These are phyloP conservation scores for Escallonia herrerae DNA, from an alignment of 129 eudicot species.

Conservation along the genomic window DNA sequence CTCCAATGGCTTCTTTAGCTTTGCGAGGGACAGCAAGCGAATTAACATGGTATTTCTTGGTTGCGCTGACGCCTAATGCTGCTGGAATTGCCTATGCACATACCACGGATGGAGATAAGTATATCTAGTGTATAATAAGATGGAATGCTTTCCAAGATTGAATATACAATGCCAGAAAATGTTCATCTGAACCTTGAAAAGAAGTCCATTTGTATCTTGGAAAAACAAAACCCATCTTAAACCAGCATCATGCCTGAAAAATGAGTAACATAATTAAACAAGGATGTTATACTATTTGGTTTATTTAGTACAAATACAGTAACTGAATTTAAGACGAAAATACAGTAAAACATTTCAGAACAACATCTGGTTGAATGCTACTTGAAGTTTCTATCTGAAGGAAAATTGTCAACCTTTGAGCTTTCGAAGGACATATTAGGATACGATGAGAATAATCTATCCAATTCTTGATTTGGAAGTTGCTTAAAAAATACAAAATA, in stretches of 20 bases:
- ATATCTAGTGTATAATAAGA: background rate
- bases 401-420: no score
- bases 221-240: slow-evolving; percentile 90
- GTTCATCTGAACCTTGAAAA: slow-evolving; percentile 64
- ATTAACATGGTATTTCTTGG: slow-evolving; percentile 83
- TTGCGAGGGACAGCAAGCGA: slow-evolving; percentile 97
- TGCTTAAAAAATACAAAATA: no score
- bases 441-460: no score
- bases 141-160: background rate
- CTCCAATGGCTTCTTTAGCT: slow-evolving; percentile 99
- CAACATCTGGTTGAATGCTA: no score
- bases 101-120: slow-evolving; percentile 8
- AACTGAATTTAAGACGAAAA: background rate
- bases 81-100: slow-evolving; percentile 81
- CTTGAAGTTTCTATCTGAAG: no score
- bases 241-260: slow-evolving; percentile 85
- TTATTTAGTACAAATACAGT: background rate
- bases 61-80: slow-evolving; percentile 87
- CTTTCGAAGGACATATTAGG: no score
- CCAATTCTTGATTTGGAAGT: no score
- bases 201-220: slow-evolving; percentile 99
- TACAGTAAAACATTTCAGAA: background rate
- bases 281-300: slow-evolving; percentile 6
- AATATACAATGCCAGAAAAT: slow-evolving; percentile 7
- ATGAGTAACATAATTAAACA: slow-evolving; percentile 8